Base-by-base conservation (phyloP, 805 yeast genomes). In the Wickerhamiella domercqiae region DNA sequence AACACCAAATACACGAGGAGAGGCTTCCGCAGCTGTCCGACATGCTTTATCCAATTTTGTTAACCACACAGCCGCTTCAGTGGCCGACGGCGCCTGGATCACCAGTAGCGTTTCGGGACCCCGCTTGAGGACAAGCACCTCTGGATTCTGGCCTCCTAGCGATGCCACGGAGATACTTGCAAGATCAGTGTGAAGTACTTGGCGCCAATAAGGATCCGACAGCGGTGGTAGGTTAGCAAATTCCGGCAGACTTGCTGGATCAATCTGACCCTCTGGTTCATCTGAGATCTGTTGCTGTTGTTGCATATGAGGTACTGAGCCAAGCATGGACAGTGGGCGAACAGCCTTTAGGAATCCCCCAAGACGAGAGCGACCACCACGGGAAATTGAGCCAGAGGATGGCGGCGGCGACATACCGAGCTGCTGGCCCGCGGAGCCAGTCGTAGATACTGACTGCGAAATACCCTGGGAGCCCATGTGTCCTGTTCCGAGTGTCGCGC, bases 31-130 rank as follows among this genome's bases (percentile, higher is more conserved):
- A n/a, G 40, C 32, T 7, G 29, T 31, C 13, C 37, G 38, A 19
- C 30, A 33, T 5, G 39, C 39, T 9, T 9, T 16, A 29, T 39
- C 29, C 17, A 52, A 41, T 43, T 35, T 41, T 34, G 62, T 64
- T 1, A 81, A 62, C 97, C 96, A 86, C 31, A 74, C 82, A 37
- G 70, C 71, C 39, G 78, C 70, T 21, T 80, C 93, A 1, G 51
- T 43, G 4, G 73, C 75, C 43, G 56, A 62, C 0, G 68, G 52
- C 0, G 87, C 76, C 55, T 87, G 94, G 49, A 86, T 66, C 29
- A 72, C 62, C 6, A 44, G 20, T n/a, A 21, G 21, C 6, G 7
- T 6, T n/a, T 30, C 21, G 5, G 18, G 33, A 7, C 14, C 33
- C 11, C 26, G 9, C 26, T 13, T 9, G 11, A 9, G 26, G 26